Evolutionary conservation across 2,329 filamentous ascomycete genomes (phyloP), one percentile per base, ranked within the genome.

Genomic region (Colletotrichum sp.): DNA sequence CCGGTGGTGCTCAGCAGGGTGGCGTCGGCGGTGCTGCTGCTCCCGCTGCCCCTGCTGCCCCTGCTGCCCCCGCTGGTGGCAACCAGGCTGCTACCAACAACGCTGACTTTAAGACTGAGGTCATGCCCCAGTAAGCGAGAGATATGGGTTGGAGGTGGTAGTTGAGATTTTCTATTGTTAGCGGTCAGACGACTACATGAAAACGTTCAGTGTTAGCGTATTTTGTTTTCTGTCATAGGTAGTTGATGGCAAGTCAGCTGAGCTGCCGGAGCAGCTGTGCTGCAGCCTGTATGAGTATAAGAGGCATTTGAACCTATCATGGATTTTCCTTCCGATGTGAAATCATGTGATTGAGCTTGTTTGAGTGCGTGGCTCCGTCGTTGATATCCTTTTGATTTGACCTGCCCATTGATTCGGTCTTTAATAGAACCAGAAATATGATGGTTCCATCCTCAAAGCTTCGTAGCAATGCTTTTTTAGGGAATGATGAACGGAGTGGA

Each of bases 211-310:
- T 58, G 33, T 58, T 67, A 71, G 71, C 71, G 68, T 58, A 38
- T 66, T 21, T 51, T 54, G 18, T 29, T 66, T 66, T 24, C 21
- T 62, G 43, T 73, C 36, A 71, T 71, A 71, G 62, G 29, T 16
- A 65, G 27, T 36, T 16, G 36, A n/a, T 24, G 27, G 47, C 64
- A 59, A 43, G 69, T 57, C 57, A 72, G 68, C 67, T 73, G 71
- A 70, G 71, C 67, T 73, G 71, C 71, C 55, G 33, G 38, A 66
- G 71, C 71, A 73, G 71, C 72, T 67, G 72, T 34, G 72, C 69
- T 74, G 72, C 61, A 66, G 33, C 29, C 11, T 51, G 5, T 63
- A 51, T 67, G 12, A 43, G 24, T 65, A 67, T 15, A 47, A 33
- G 18, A 66, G 33, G 54, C 54, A 34, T 59, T 43, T 59, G 16